phyloP scores from a whole-genome alignment of 768 basidiomycete genomes.

The Mycena pura region DNA sequence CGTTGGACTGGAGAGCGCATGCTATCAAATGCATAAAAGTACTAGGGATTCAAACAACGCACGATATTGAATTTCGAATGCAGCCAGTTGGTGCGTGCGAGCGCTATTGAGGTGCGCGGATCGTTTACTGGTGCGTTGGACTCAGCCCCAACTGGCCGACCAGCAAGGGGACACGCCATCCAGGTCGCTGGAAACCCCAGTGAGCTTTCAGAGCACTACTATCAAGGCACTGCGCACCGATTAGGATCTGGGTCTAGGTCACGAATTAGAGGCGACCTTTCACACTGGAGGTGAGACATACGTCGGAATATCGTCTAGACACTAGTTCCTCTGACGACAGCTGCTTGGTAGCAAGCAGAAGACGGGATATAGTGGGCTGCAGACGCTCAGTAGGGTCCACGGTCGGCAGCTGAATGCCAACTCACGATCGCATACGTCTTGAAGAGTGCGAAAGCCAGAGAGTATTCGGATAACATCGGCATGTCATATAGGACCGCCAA shows the following conservation, averaged over 20 bases:
- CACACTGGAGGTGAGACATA: slow-evolving; percentile 34
- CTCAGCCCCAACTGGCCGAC: slow-evolving; percentile 19
- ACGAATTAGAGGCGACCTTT: neutral
- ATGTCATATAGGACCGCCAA: slow-evolving; percentile 49
- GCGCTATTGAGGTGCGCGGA: slow-evolving; percentile 47
- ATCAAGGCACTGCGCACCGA: slow-evolving; percentile 34
- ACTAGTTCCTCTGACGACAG: slow-evolving; percentile 42
- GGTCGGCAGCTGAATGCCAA: slow-evolving; percentile 9
- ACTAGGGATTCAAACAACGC: slow-evolving; percentile 13
- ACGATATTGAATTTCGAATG: slow-evolving; percentile 51
- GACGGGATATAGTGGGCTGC: slow-evolving; percentile 54
- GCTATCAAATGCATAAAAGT: neutral
- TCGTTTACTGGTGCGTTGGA: slow-evolving; percentile 38
- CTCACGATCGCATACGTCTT: slow-evolving; percentile 58
- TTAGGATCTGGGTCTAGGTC: slow-evolving; percentile 50
- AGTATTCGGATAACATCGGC: slow-evolving; percentile 47
- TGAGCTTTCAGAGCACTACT: neutral
- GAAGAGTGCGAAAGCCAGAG: slow-evolving; percentile 57
- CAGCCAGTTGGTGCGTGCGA: slow-evolving; percentile 51
- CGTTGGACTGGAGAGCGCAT: slow-evolving; percentile 37
- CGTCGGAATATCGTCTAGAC: slow-evolving; percentile 55
- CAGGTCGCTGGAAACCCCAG: slow-evolving; percentile 39
- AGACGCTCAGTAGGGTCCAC: neutral
- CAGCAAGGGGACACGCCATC: slow-evolving; percentile 41
- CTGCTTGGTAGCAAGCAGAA: slow-evolving; percentile 50